Conservation (phyloP, 116 monocot genomes). For the Posidonia oceanica region DNA sequence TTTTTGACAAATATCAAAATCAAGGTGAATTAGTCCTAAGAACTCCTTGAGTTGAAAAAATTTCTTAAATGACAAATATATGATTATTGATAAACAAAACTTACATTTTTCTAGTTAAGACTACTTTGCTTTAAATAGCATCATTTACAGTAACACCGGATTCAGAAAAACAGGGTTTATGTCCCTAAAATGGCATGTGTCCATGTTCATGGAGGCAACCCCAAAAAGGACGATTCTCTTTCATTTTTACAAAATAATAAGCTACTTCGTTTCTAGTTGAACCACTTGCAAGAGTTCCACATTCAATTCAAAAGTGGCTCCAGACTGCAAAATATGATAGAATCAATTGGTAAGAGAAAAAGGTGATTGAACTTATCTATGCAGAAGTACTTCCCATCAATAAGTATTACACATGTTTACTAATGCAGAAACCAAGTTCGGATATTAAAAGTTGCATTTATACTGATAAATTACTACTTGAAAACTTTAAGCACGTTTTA, state of each 20-base stretch:
- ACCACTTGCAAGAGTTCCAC: slow-evolving; percentile 69
- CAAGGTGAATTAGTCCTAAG: no score
- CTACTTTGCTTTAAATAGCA: no score
- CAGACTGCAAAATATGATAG: slow-evolving; percentile 51
- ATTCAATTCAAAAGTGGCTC: slow-evolving; percentile 64
- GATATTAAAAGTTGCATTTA: no score
- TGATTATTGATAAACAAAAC: no score
- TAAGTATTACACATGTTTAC: neutral
- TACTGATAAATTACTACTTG: neutral
- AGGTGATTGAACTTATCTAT: neutral
- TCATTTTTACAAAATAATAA: neutral
- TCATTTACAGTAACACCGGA: no score
- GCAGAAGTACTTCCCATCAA: neutral
- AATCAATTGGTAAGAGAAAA: neutral
- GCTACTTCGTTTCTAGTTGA: slow-evolving; percentile 25
- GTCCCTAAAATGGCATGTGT: neutral
- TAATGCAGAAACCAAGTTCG: no score
- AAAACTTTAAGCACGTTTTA: neutral
- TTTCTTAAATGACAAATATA: no score
- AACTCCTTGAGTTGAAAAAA: no score
- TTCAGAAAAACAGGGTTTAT: no score
- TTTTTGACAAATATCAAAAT: no score
- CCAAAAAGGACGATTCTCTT: neutral
- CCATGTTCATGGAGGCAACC: neutral
- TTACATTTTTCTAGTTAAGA: no score